phyloP scores from a whole-genome alignment of 2,329 filamentous ascomycete genomes.

The Fusarium chaquense region DNA sequence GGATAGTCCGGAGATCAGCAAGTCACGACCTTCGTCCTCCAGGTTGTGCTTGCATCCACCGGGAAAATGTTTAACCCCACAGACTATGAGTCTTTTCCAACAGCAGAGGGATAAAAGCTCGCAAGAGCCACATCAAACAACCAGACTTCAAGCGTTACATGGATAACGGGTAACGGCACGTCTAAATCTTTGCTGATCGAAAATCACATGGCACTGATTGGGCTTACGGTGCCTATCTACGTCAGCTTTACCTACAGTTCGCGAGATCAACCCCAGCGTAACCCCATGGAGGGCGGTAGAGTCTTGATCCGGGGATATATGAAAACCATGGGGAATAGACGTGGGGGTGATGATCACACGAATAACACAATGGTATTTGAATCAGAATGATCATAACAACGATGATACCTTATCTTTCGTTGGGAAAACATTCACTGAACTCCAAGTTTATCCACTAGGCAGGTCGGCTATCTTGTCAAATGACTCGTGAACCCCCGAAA shows the following conservation, averaged over 20 bases:
- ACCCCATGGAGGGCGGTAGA: conserved; percentile 11
- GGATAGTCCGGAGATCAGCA: conserved; percentile 19
- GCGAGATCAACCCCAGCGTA: background rate
- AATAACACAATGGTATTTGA: background rate
- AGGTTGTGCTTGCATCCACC: background rate
- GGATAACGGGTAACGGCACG: conserved; percentile 25
- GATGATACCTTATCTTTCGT: background rate
- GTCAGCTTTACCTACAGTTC: background rate
- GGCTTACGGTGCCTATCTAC: background rate
- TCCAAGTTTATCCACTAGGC: background rate
- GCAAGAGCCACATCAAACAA: conserved; percentile 9
- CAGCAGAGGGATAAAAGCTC: conserved; percentile 23
- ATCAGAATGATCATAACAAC: background rate
- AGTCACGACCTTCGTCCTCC: conserved; percentile 4
- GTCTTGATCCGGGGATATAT: conserved; percentile 24
- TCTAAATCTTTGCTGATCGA: background rate
- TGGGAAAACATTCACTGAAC: background rate
- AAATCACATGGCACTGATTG: background rate
- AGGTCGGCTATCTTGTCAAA: background rate
- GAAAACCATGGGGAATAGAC: background rate
- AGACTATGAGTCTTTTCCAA: conserved; percentile 19
- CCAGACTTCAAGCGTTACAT: background rate
- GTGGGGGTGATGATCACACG: background rate
- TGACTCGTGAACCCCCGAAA: background rate
- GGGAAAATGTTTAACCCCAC: conserved; percentile 25